These are phyloP conservation scores for Plasmopara viticola DNA, from an alignment of 352 stramenopile genomes.

Conservation along the genomic window DNA sequence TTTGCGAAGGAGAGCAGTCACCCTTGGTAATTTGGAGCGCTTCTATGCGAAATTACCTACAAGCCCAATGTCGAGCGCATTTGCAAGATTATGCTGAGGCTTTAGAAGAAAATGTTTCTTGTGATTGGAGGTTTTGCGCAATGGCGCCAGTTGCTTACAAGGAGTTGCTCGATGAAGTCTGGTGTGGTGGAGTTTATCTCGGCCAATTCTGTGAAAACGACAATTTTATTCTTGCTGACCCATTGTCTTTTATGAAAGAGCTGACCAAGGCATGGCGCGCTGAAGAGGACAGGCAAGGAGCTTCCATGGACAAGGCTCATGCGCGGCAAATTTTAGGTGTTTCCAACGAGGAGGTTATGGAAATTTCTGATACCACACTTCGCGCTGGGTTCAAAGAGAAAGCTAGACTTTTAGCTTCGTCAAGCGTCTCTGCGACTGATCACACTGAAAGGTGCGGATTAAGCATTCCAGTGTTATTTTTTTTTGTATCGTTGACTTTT, in stretches of 20 bases:
- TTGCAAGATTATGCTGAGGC: slow-evolving; percentile 88
- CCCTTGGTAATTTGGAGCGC: slow-evolving; percentile 92
- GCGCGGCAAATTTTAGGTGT: slow-evolving; percentile 37
- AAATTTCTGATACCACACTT: slow-evolving; percentile 21
- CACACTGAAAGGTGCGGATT: slow-evolving; percentile 39
- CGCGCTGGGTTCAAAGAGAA: slow-evolving; percentile 54
- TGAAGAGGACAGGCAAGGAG: slow-evolving; percentile 40
- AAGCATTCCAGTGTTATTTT: slow-evolving; percentile 1
- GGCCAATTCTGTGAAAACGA: slow-evolving; percentile 86
- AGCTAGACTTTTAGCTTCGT: slow-evolving; percentile 29
- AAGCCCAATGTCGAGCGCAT: slow-evolving; percentile 85
- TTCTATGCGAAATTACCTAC: slow-evolving; percentile 88
- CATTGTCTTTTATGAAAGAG: slow-evolving; percentile 79
- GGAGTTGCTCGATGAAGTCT: slow-evolving; percentile 88
- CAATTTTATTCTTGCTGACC: slow-evolving; percentile 79
- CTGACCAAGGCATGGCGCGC: slow-evolving; percentile 75
- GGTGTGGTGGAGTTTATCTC: slow-evolving; percentile 92
- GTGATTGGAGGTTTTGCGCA: slow-evolving; percentile 86
- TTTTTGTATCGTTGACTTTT: not conserved
- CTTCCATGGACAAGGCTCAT: slow-evolving; percentile 28
- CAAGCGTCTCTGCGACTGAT: slow-evolving; percentile 19
- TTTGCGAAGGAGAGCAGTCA: slow-evolving; percentile 78
- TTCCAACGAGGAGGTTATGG: slow-evolving; percentile 10
- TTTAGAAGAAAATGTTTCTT: slow-evolving; percentile 83
- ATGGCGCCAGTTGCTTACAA: slow-evolving; percentile 89